Evolutionary conservation across 352 stramenopile genomes (phyloP).

Genomic region (Peronosclerospora sorghi): DNA sequence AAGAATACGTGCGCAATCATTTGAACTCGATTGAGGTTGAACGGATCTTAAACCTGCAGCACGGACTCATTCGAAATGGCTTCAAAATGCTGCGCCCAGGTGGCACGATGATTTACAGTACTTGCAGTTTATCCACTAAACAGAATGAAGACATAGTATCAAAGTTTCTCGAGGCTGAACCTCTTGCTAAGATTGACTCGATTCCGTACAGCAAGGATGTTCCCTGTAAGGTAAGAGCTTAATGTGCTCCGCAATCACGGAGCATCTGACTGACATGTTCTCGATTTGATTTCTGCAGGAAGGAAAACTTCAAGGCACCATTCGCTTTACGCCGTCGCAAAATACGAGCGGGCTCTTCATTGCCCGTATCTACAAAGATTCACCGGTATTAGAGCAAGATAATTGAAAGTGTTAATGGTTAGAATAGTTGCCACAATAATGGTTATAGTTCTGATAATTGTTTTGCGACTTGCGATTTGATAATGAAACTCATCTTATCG

Average conservation of each 20-base stretch:
- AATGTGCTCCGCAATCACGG: neutral
- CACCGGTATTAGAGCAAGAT: no score
- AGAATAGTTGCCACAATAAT: neutral
- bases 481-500: no score
- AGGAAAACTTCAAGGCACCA: constrained; percentile 32
- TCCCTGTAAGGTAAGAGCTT: constrained; percentile 33
- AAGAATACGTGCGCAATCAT: constrained; percentile 62
- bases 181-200: constrained; percentile 21
- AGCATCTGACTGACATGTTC: neutral
- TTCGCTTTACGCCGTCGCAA: constrained; percentile 64
- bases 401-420: no score
- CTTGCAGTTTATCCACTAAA: constrained; percentile 86
- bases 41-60: constrained; percentile 53
- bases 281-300: constrained; percentile 14
- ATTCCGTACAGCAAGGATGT: constrained; percentile 29
- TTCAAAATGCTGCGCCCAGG: constrained; percentile 83
- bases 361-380: constrained; percentile 37
- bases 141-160: constrained; percentile 91
- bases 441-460: no score
- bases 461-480: no score
- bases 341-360: constrained; percentile 70
- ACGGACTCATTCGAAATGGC: constrained; percentile 62
- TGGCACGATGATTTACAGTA: constrained; percentile 91
- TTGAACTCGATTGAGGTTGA: constrained; percentile 40
- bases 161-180: constrained; percentile 53